Percentiles rank a stretch among this genome's conserved stretches.
Conservation (phyloP, 2,329 filamentous ascomycete species). For the Coniochaeta hoffmannii region DNA sequence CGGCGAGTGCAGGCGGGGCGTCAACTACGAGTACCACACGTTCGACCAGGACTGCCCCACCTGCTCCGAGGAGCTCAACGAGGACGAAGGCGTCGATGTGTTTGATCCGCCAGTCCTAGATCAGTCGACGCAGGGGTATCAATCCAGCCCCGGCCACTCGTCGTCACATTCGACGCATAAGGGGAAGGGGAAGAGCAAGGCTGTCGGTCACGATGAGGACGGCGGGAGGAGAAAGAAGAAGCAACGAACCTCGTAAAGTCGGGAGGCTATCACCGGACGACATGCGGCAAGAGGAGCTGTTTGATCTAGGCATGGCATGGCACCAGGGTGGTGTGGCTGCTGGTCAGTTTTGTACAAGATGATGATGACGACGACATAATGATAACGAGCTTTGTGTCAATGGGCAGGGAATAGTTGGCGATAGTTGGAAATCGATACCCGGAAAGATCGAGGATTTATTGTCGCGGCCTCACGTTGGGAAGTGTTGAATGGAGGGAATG, state of each 20-base stretch:
- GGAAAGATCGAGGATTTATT: no score
- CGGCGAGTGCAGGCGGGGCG: conserved; percentile 33
- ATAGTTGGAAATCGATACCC: no score
- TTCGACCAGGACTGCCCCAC: conserved; percentile 41
- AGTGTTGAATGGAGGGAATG: no score
- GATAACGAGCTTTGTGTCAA: not conserved
- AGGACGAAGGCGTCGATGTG: conserved; percentile 24
- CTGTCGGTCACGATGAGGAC: not conserved
- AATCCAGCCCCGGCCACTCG: not conserved
- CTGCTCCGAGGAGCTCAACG: conserved; percentile 34
- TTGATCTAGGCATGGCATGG: not conserved
- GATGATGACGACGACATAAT: not conserved
- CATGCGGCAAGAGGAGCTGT: not conserved
- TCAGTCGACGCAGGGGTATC: not conserved
- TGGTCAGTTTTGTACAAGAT: not conserved
- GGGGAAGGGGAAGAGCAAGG: conserved; percentile 1
- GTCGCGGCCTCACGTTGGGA: no score
- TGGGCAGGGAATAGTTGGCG: not conserved
- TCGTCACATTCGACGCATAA: not conserved
- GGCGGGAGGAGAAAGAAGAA: not conserved
- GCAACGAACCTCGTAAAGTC: not conserved
- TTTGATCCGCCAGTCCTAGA: not conserved
- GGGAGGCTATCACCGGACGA: not conserved
- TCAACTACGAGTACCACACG: conserved; percentile 32
- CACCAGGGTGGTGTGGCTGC: not conserved